These are phyloP conservation scores for Cladosporium sp. DNA, from an alignment of 2,329 filamentous ascomycete species.

Conservation along the genomic window DNA sequence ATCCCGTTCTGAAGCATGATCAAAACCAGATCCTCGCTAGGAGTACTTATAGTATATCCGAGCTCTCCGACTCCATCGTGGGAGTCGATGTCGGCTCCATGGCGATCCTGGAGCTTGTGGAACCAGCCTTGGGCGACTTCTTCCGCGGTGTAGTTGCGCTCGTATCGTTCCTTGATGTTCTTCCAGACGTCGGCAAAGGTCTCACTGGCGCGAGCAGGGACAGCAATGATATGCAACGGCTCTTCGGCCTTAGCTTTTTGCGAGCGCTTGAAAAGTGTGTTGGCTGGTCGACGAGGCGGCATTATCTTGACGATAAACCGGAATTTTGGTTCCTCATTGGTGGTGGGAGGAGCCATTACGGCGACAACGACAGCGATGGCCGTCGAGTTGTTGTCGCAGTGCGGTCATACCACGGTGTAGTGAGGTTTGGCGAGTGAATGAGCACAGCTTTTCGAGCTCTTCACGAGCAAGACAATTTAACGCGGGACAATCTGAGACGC, in stretches of 20 bases:
- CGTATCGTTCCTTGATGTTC: slow-evolving; percentile 14
- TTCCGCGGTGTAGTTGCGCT: slow-evolving; percentile 10
- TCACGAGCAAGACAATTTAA: not conserved
- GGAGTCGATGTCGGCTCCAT: slow-evolving; percentile 15
- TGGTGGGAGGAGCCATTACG: not conserved
- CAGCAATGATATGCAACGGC: slow-evolving; percentile 11
- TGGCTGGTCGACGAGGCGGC: slow-evolving; percentile 14
- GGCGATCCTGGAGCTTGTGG: slow-evolving; percentile 15
- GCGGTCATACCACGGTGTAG: slow-evolving; percentile 1
- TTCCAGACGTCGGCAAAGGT: slow-evolving; percentile 19
- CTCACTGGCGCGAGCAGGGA: slow-evolving; percentile 8
- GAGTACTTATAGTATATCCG: slow-evolving; percentile 7
- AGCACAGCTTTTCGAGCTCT: not conserved
- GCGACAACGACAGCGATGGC: slow-evolving; percentile 1
- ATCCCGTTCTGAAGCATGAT: slow-evolving; percentile 15
- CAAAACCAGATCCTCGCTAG: slow-evolving; percentile 10
- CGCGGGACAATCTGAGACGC: not conserved
- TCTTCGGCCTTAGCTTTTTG: slow-evolving; percentile 6
- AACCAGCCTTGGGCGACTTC: slow-evolving; percentile 17
- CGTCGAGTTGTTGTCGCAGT: slow-evolving; percentile 10
- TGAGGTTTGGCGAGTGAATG: not conserved
- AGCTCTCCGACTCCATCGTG: slow-evolving; percentile 17
- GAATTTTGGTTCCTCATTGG: slow-evolving; percentile 1
- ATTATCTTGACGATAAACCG: slow-evolving; percentile 19
- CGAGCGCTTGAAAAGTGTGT: slow-evolving; percentile 11